phyloP scores from a whole-genome alignment of 2,329 filamentous ascomycete genomes.

The Coniella vitis region DNA sequence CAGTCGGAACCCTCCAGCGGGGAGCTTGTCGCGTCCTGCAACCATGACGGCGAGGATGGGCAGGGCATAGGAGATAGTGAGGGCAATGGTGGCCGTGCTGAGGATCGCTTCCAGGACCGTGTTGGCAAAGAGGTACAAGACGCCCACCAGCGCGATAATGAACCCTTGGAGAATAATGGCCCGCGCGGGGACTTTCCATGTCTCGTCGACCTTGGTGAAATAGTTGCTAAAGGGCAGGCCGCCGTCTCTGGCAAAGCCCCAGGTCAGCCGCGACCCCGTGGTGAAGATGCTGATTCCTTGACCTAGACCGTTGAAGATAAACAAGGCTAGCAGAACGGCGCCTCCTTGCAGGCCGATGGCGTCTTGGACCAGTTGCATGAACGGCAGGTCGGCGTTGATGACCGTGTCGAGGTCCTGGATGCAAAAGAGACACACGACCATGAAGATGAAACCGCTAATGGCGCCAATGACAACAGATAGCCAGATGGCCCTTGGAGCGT shows the following conservation, averaged over 20 bases:
- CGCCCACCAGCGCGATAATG: constrained; percentile 32
- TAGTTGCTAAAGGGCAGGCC: constrained; percentile 39
- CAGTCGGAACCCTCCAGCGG: constrained; percentile 26
- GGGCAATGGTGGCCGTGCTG: constrained; percentile 49
- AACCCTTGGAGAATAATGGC: constrained; percentile 45
- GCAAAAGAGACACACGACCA: constrained; percentile 44
- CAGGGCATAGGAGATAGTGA: constrained; percentile 45
- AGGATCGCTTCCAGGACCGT: constrained; percentile 48
- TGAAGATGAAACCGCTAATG: constrained; percentile 43
- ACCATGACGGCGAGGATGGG: constrained; percentile 42
- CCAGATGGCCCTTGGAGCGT: constrained; percentile 45
- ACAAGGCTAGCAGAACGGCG: constrained; percentile 40
- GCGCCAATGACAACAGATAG: constrained; percentile 43
- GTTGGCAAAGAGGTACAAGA: constrained; percentile 48
- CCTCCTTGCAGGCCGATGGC: constrained; percentile 34
- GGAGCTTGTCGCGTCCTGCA: constrained; percentile 46
- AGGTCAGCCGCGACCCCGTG: constrained; percentile 44
- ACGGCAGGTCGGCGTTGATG: constrained; percentile 37
- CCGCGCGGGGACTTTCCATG: constrained; percentile 46
- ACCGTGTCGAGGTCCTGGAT: constrained; percentile 39
- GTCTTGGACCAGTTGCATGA: constrained; percentile 40
- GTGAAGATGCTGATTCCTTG: constrained; percentile 46
- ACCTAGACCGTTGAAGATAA: constrained; percentile 49
- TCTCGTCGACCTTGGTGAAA: constrained; percentile 36
- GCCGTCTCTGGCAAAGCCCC: constrained; percentile 49